phyloP scores from a whole-genome alignment of 2,329 filamentous ascomycete species.

The Rutstroemia sp. region DNA sequence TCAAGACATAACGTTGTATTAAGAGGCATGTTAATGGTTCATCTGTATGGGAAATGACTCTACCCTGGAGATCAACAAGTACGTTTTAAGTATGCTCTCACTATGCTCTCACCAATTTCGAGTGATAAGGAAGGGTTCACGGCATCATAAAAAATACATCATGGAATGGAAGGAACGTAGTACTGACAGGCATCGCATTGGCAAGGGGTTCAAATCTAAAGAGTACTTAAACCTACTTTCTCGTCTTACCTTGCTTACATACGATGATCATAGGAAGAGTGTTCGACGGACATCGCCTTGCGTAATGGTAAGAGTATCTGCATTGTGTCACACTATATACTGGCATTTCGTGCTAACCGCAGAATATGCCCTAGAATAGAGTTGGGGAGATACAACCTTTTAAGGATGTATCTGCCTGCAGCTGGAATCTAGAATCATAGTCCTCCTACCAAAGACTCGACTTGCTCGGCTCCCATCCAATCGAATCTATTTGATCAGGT shows the following conservation, averaged over 20 bases:
- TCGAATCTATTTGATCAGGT: background rate
- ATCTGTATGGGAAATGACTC: constrained; percentile 21
- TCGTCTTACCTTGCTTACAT: constrained; percentile 11
- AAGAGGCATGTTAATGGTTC: too few relatives aligned
- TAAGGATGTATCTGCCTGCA: too few relatives aligned
- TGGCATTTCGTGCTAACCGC: constrained; percentile 10
- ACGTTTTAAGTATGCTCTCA: constrained; percentile 11
- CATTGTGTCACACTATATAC: background rate
- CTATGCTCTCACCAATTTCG: background rate
- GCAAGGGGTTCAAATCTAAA: background rate
- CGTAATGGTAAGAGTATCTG: constrained; percentile 17
- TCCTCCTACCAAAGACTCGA: background rate
- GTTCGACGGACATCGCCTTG: constrained; percentile 13
- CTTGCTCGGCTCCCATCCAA: background rate
- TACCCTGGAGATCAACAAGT: constrained; percentile 11
- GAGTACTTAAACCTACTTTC: constrained; percentile 9
- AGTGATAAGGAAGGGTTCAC: constrained; percentile 8
- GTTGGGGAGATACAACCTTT: background rate
- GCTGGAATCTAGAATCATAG: background rate
- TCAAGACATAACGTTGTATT: background rate
- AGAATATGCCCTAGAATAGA: constrained; percentile 15
- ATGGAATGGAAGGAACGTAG: background rate
- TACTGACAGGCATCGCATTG: background rate
- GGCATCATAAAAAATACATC: constrained; percentile 1
- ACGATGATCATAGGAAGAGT: constrained; percentile 15